Evolutionary conservation across 768 basidiomycete genomes (phyloP).

Genomic region (Tulasnella sp.): DNA sequence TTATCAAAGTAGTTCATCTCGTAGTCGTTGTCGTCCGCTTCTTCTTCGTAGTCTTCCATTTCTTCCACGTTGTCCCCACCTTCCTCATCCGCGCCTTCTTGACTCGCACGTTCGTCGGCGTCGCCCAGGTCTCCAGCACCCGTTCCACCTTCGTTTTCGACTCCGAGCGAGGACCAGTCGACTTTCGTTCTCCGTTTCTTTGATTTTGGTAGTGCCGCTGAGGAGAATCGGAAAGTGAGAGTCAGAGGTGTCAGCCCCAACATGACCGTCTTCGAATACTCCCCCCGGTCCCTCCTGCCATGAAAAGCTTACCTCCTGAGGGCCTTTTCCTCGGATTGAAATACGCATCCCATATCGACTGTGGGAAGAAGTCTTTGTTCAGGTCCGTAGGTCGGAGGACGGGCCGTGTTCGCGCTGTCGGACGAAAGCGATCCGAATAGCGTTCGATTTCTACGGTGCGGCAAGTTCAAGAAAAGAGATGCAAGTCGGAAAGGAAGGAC

Average conservation of each 20-base stretch:
- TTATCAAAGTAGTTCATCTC: conserved; percentile 90
- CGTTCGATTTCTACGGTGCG: conserved; percentile 1
- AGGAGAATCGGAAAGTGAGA: not conserved
- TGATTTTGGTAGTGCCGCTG: not conserved
- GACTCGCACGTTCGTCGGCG: conserved; percentile 3
- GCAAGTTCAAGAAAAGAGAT: not conserved
- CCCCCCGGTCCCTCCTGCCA: too few species aligned
- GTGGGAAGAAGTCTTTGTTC: conserved; percentile 72
- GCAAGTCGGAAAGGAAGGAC: not conserved
- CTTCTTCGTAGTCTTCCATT: conserved; percentile 70
- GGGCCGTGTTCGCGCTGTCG: conserved; percentile 44
- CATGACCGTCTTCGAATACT: not conserved
- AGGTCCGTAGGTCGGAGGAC: conserved; percentile 65
- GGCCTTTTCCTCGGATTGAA: conserved; percentile 69
- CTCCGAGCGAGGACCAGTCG: conserved; percentile 49
- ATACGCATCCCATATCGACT: conserved; percentile 68
- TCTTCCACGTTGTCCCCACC: conserved; percentile 64
- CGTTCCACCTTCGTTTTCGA: conserved; percentile 59
- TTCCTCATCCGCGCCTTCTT: conserved; percentile 42
- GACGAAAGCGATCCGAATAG: conserved; percentile 13
- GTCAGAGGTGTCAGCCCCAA: not conserved
- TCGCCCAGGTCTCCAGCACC: conserved; percentile 35
- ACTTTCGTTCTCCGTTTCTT: conserved; percentile 36
- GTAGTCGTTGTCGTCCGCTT: conserved; percentile 82
- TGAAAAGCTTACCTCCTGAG: not conserved